Percentiles rank a stretch among this genome's conserved stretches.
Conservation (phyloP, 345 rosid genomes). For the Eucalyptus shirleyi region DNA sequence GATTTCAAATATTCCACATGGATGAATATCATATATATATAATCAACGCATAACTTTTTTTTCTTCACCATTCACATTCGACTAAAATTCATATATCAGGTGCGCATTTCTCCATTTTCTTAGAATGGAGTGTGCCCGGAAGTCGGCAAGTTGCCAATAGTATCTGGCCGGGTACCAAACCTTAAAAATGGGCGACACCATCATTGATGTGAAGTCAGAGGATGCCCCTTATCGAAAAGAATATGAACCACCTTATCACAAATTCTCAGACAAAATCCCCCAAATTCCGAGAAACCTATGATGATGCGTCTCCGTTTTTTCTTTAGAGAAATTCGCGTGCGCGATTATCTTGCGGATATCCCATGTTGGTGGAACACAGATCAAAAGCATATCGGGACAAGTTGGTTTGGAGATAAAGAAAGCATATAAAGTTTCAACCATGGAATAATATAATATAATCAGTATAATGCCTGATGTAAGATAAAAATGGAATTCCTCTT, state of each 20-base stretch:
- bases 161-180: neutral
- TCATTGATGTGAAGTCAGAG: neutral
- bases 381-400: neutral
- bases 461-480: neutral
- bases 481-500: neutral
- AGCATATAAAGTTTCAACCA: neutral
- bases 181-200: neutral
- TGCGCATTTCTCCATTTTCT: neutral
- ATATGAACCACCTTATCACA: neutral
- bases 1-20: neutral
- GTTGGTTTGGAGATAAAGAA: neutral
- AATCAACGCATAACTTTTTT: neutral
- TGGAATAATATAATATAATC: neutral
- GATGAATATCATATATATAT: too few relatives aligned
- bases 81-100: neutral
- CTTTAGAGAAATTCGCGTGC: neutral
- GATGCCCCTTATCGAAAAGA: neutral
- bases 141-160: neutral
- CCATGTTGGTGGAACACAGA: neutral
- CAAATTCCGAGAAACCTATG: neutral
- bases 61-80: neutral
- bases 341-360: neutral
- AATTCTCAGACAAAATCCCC: neutral
- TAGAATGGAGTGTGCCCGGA: neutral
- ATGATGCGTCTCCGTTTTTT: neutral